Conservation (phyloP, 192 early-diverging fungal genomes). For the Paraglomus occultum region DNA sequence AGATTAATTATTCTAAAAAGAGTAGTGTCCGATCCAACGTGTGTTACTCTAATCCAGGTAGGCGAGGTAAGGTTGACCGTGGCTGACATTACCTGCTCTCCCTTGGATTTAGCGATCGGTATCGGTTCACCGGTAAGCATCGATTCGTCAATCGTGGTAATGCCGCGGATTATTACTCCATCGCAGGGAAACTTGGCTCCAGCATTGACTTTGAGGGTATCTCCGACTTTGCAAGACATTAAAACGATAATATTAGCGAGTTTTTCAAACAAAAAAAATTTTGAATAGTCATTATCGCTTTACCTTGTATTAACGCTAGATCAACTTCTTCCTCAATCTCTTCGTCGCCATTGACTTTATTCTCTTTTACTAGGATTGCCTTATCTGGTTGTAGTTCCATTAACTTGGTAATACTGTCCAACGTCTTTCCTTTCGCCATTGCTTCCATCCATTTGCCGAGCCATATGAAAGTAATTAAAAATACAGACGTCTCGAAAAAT, state of each 20-base stretch:
- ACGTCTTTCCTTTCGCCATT: constrained; percentile 76
- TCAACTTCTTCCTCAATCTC: constrained; percentile 46
- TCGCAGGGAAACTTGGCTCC: constrained; percentile 75
- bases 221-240: constrained; percentile 62
- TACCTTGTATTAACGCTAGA: constrained; percentile 57
- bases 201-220: constrained; percentile 68
- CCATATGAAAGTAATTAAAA: constrained; percentile 78
- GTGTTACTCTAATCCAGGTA: constrained; percentile 63
- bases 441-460: constrained; percentile 80
- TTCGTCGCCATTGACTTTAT: constrained; percentile 27
- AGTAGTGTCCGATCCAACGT: constrained; percentile 62
- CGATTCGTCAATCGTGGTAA: constrained; percentile 67
- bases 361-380: constrained; percentile 57
- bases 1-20: constrained; percentile 60
- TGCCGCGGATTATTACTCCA: constrained; percentile 53
- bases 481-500: constrained; percentile 78
- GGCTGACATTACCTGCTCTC: constrained; percentile 53
- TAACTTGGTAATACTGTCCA: constrained; percentile 72
- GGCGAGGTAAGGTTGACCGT: constrained; percentile 61
- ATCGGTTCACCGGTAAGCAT: constrained; percentile 83
- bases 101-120: constrained; percentile 56
- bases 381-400: constrained; percentile 73
- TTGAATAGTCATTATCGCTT: not conserved
- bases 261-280: not conserved
- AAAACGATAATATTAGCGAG: constrained; percentile 29